A percentile compares a stretch with the other conserved stretches of the same genome.
Conservation (phyloP, 306 rosid genomes). For the Trifolium repens region DNA sequence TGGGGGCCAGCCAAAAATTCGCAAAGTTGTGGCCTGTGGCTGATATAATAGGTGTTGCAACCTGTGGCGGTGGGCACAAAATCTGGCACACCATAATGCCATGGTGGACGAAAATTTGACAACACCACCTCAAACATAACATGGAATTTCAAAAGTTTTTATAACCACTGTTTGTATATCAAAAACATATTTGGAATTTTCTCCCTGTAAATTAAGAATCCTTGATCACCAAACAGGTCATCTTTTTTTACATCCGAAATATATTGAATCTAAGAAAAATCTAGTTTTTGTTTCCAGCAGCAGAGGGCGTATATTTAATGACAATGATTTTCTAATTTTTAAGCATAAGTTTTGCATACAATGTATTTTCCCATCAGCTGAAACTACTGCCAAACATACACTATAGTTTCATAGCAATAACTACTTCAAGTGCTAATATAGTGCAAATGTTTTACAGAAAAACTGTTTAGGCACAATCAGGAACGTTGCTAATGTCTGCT, state of each 20-base stretch:
- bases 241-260: conserved; percentile 27
- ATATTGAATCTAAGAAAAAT: conserved; percentile 17
- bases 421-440: conserved; percentile 42
- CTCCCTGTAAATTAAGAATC: neutral
- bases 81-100: neutral
- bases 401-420: conserved; percentile 12
- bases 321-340: neutral
- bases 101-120: neutral
- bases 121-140: neutral
- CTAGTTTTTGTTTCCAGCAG: conserved; percentile 6
- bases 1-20: neutral
- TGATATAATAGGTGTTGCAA: neutral
- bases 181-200: conserved; percentile 9
- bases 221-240: conserved; percentile 2
- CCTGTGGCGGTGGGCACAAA: neutral
- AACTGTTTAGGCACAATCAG: conserved; percentile 75
- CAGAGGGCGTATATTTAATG: conserved; percentile 19
- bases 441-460: conserved; percentile 55
- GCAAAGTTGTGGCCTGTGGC: neutral
- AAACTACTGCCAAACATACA: conserved; percentile 28
- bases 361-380: conserved; percentile 26
- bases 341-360: conserved; percentile 28
- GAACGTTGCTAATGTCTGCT: conserved; percentile 87
- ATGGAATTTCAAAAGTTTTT: conserved; percentile 16
- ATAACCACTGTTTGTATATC: conserved; percentile 19